Conservation (phyloP, 805 yeast species). For the Helenozyma rhizophorensis region DNA sequence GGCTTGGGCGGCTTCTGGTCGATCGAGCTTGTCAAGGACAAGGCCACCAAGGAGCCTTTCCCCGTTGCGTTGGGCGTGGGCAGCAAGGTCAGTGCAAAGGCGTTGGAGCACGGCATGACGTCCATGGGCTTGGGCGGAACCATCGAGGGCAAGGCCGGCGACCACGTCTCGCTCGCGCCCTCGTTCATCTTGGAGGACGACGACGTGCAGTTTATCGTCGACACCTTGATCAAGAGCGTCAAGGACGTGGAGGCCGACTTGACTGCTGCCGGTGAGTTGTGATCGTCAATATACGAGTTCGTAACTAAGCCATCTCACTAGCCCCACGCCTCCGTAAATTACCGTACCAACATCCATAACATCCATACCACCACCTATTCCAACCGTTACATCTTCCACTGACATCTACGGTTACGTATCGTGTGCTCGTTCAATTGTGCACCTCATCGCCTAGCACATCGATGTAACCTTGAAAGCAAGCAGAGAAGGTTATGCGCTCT, state of each 20-base stretch:
- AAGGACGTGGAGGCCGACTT: slow-evolving; percentile 30
- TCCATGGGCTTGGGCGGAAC: slow-evolving; percentile 47
- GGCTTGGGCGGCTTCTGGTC: slow-evolving; percentile 62
- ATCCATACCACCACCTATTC: no score
- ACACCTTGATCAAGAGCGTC: slow-evolving; percentile 36
- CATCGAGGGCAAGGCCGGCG: slow-evolving; percentile 36
- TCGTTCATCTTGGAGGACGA: slow-evolving; percentile 39
- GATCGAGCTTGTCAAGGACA: slow-evolving; percentile 53
- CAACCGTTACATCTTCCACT: no score
- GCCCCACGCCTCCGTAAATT: no score
- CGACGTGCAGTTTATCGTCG: slow-evolving; percentile 39
- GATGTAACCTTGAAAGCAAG: no score
- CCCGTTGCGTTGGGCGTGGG: slow-evolving; percentile 34
- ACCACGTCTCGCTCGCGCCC: slow-evolving; percentile 47
- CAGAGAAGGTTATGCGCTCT: no score
- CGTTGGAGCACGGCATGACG: slow-evolving; percentile 43
- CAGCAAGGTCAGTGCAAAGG: slow-evolving; percentile 27
- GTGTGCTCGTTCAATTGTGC: no score
- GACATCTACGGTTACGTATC: no score
- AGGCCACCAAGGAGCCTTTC: slow-evolving; percentile 47
- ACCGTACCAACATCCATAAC: no score
- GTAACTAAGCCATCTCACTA: no score
- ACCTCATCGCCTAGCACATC: no score
- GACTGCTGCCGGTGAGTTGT: slow-evolving; percentile 8
- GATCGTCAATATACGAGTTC: no score